Evolutionary conservation across 257 asterid species (phyloP).

Genomic region (Lavandula angustifolia): DNA sequence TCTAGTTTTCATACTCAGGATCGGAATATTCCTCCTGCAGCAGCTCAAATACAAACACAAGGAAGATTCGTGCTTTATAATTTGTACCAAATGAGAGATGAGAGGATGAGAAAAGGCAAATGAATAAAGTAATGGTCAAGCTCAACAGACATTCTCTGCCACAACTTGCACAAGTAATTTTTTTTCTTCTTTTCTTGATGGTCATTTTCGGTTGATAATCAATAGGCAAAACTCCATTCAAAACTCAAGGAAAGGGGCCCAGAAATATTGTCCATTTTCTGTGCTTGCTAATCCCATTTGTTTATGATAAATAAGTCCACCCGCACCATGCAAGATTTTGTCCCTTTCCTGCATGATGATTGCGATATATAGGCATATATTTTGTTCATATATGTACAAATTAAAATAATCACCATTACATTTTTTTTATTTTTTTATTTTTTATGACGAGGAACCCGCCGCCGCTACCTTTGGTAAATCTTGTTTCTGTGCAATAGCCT

Average conservation of each 20-base stretch:
- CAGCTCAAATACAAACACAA: slow-evolving; percentile 40
- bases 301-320: slow-evolving; percentile 19
- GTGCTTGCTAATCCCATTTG: neutral
- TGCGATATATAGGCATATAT: neutral
- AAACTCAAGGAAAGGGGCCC: slow-evolving; percentile 33
- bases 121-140: slow-evolving; percentile 55
- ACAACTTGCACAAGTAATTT: slow-evolving; percentile 54
- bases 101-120: slow-evolving; percentile 34
- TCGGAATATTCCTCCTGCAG: slow-evolving; percentile 24
- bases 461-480: no score
- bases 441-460: no score
- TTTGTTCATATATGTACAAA: neutral
- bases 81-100: slow-evolving; percentile 46
- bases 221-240: slow-evolving; percentile 39
- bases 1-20: slow-evolving; percentile 48
- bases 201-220: slow-evolving; percentile 46
- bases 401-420: slow-evolving; percentile 3
- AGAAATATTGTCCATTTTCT: slow-evolving; percentile 33
- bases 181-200: slow-evolving; percentile 27
- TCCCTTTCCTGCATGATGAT: slow-evolving; percentile 34
- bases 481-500: no score
- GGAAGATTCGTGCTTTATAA: slow-evolving; percentile 52
- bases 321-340: slow-evolving; percentile 34
- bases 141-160: slow-evolving; percentile 51
- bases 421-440: no score